Base-by-base conservation (phyloP, 768 basidiomycete species). In the Pleurotus ostreatus region DNA sequence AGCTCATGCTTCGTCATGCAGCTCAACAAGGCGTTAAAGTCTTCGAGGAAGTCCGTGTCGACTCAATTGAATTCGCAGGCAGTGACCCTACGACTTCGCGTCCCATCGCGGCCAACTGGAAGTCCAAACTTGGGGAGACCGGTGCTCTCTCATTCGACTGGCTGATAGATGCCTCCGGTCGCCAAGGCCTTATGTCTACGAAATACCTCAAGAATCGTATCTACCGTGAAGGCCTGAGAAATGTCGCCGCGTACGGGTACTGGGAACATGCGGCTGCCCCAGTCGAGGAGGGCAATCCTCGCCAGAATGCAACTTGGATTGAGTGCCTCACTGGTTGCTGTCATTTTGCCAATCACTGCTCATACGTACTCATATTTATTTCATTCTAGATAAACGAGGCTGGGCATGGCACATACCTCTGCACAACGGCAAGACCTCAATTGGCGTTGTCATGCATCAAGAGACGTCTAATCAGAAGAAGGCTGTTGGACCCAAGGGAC, bases 211-310 rank as follows among this genome's bases (percentile, higher is more conserved):
- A 78, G 58, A 83, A 79, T 59, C 74, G 83, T 25, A 71, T 66
- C 46, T 77, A 73, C 61, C 83, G 80, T 46, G 67, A 74, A 55
- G 72, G 71, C 8, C 62, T 85, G 55, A 76, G 74, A 59, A 85
- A 85, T 58, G 70, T 84, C 11, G 83, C 84, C 1, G 68, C 73
- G 16, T 85, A 82, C 82, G 81, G 80, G 11, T 85, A 85, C 61
- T 85, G 82, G 83, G 67, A 63, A 22, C 75, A 74, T 3, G 69
- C 70, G 20, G 20, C 20, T 20, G 20, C 20, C 3, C 71, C 69
- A 7, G 70, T 78, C 60, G 68, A 68, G 5, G 59, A 59, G 18
- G 70, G 71, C 18, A 75, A 73, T 1, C 47, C 61, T 8, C 68
- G 76, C 5, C 71, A 72, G 57, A 72, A 73, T 16, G 70, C 77